Evolutionary conservation across 768 basidiomycete species (phyloP), one percentile per base, ranked within the genome.

Genomic region (Guyanaporus albipodus): DNA sequence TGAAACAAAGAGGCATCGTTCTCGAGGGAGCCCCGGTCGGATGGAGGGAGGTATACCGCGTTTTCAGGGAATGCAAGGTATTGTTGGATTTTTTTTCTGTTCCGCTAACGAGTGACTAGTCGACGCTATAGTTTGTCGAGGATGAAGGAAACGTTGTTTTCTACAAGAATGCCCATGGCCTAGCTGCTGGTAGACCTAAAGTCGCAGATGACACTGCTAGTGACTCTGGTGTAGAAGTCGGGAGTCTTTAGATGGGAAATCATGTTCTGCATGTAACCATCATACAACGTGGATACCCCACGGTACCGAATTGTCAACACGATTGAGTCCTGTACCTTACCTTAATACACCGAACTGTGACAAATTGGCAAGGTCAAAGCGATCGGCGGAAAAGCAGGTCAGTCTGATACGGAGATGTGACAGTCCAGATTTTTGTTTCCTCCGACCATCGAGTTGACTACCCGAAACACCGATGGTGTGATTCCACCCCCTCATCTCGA

Each of bases 121-220:
- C 36, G 21, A 15, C 6, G 14, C n/a, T n/a, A n/a, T n/a, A 82
- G 81, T 98, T 92, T 64, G 87, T 99, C 38, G 95, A 97, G 68
- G 92, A 98, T 62, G 85, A 90, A 56, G 93, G 91, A 33, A 82
- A 89, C 56, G 81, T 96, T 52, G 64, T 93, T 49, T 93, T 94
- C 73, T 95, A 83, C 80, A 91, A 91, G 78, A 88, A 97, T 58
- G 81, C 86, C 4, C 57, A 71, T 32, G 95, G 95, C 49, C 67
- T 92, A 32, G 89, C 91, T 38, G 70, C 83, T 51, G 72, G 77
- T 58, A 78, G 80, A 52, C 82, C 86, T 7, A 76, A 82, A 34
- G 80, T 85, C 57, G 58, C 67, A n/a, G 84, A 88, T 49, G 69
- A 67, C 42, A 73, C 64, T 27, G 72, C 73, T 21, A 80, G 74